Evolutionary conservation across 2,329 filamentous ascomycete species (phyloP), one percentile per base, ranked within the genome.

Genomic region (Colletotrichum sidae): DNA sequence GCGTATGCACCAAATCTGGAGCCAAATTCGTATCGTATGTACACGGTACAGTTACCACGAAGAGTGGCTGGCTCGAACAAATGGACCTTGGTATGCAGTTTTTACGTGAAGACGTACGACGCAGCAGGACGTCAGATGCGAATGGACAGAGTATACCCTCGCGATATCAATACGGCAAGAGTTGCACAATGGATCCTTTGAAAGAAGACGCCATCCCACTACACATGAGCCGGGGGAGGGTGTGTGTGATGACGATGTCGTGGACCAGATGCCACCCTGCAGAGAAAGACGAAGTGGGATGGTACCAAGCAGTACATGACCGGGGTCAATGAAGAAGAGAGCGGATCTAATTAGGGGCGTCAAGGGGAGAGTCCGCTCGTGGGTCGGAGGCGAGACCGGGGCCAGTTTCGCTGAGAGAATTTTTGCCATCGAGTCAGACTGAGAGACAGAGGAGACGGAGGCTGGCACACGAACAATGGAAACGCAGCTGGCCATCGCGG

Each of bases 271-370:
- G 47, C 41, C 39, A 61, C 46, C 33, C 47, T 57, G 13, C 41
- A 34, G 37, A 50, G 41, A 34, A 42, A 47, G 37, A 42, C 47
- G 47, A 35, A 49, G 46, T 34, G 46, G 51, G 25, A 60, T 33
- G 33, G 39, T 62, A 56, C 53, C 33, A 42, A 25, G 37, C 63
- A 47, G 63, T 63, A 62, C 53, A 37, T 66, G 61, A 46, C 56
- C 38, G 39, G 56, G 54, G 46, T 46, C 17, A 52, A n/a, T 33
- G 9, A 49, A 49, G 41, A 52, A 55, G 41, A 52, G 51, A 54
- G 57, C 58, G 62, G 62, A 65, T 65, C 58, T 65, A 52, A 62
- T 62, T 52, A 65, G 52, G 33, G 46, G 62, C 51, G 57, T 52
- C 57, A 65, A 62, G 58, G 25, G 42, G 58, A 17, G 34, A 33